A percentile compares a stretch with the other conserved stretches of the same genome.
Conservation (phyloP, 257 asterid species). For the Solanum clarkiae region DNA sequence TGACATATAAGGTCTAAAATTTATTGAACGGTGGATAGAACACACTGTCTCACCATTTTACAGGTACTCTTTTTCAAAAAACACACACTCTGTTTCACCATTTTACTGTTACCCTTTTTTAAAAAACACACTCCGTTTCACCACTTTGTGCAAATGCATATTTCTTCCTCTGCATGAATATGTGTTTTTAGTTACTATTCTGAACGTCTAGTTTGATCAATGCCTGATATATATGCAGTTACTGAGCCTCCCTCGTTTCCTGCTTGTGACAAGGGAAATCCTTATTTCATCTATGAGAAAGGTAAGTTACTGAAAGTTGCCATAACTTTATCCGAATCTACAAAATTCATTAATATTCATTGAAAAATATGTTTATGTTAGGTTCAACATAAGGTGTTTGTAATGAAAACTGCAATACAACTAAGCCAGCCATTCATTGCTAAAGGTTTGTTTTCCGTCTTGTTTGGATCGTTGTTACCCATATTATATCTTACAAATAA, state of each 20-base stretch:
- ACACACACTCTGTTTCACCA: background rate
- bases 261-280: background rate
- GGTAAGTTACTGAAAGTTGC: background rate
- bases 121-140: background rate
- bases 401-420: background rate
- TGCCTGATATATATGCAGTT: background rate
- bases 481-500: background rate
- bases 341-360: background rate
- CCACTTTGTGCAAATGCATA: background rate
- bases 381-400: background rate
- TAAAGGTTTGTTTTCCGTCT: background rate
- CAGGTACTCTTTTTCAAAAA: background rate
- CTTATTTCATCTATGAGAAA: background rate
- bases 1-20: background rate
- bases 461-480: background rate
- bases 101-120: background rate
- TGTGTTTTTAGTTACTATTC: background rate
- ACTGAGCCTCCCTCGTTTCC: background rate
- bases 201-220: background rate
- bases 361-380: background rate
- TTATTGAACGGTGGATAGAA: background rate
- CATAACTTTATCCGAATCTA: background rate
- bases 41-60: background rate
- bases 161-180: background rate
- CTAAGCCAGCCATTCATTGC: background rate